Evolutionary conservation across 257 asterid species (phyloP), one percentile per base, ranked within the genome.

Genomic region (Gynochthodes officinalis): DNA sequence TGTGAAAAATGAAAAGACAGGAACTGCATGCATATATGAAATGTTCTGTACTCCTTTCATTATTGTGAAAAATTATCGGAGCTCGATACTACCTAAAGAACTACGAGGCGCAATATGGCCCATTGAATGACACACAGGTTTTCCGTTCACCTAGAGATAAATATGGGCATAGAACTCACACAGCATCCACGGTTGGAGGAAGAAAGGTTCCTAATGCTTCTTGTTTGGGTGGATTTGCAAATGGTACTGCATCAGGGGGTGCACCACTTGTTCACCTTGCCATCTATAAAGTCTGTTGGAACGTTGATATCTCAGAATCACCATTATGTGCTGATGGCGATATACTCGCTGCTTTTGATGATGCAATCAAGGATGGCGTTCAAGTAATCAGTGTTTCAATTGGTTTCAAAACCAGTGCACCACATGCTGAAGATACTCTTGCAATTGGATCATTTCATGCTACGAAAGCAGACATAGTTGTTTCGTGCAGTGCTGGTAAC

Each of bases 361-460:
- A 76, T n/a, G 89, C 89, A 50, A 76, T 85, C 10, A 74, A 78
- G 8, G 89, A 85, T 49, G 89, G 89, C 0, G 89, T 85, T 25
- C 57, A 81, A 0, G 80, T 85, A 13, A 59, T 83, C 2, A 80
- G 87, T 46, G 64, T 72, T 12, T 85, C 89, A 11, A 19, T 83
- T 12, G 89, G 76, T 0, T 25, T 62, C 19, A 67, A 10, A 5
- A 70, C 82, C 3, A 71, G 70, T 42, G 0, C 0, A 1, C 75
- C 83, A 0, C 82, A 77, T 44, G 46, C 33, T n/a, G 18, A 66
- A 0, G 73, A 81, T 30, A 73, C 67, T 3, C 69, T 66, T 3
- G 81, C 87, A 28, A 72, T 81, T 3, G 86, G 87, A 59, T 73
- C 89, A 5, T 64, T 83, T 49, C 83, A 79, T 60, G 87, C 84